phyloP scores from a whole-genome alignment of 345 rosid genomes.

The Fremontodendron californicum region DNA sequence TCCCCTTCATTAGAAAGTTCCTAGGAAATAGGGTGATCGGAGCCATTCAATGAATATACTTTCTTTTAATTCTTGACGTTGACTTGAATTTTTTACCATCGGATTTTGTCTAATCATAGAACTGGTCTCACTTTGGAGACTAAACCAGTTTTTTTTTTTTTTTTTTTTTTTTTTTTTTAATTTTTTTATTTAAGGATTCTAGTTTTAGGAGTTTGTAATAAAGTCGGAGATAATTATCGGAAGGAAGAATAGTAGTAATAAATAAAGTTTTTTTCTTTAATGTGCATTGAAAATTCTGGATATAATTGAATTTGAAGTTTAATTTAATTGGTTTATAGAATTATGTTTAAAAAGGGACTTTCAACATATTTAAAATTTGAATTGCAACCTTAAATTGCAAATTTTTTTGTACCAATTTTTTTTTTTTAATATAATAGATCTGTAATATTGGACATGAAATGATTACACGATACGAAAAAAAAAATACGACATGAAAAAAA shows the following conservation, averaged over 20 bases:
- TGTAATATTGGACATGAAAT: too few species aligned
- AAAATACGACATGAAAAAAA: too few species aligned
- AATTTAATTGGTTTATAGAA: too few species aligned
- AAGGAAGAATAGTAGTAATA: too few species aligned
- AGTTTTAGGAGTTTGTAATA: not conserved
- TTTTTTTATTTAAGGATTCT: not conserved
- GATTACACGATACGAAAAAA: too few species aligned
- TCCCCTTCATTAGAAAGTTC: not conserved
- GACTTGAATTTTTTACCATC: not conserved
- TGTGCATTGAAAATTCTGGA: not conserved
- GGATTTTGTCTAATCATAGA: not conserved
- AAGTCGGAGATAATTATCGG: not conserved
- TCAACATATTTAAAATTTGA: too few species aligned
- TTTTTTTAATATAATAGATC: too few species aligned
- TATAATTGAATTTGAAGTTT: too few species aligned
- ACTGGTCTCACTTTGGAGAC: not conserved
- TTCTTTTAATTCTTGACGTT: not conserved
- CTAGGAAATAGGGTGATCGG: slow-evolving; percentile 11
- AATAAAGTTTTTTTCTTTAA: not conserved
- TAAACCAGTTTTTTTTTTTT: not conserved
- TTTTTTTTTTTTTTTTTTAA: not conserved
- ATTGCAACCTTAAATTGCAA: too few species aligned
- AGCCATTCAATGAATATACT: slow-evolving; percentile 2
- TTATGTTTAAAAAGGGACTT: too few species aligned
- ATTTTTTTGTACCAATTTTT: too few species aligned